Evolutionary conservation across 352 stramenopile genomes (phyloP).

Genomic region (Peronospora belbahrii): DNA sequence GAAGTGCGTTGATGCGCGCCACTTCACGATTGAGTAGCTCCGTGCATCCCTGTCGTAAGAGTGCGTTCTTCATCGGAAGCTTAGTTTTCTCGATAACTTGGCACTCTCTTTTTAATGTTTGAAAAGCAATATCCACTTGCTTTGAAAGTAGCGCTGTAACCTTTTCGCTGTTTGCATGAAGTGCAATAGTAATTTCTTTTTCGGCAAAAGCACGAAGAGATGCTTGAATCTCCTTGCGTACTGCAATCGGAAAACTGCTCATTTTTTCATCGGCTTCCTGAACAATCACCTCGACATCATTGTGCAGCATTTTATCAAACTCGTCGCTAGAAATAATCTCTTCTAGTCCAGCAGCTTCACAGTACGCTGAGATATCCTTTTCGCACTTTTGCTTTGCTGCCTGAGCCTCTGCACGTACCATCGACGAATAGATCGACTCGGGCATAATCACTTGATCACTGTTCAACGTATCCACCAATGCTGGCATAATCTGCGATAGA

Average conservation of each 20-base stretch:
- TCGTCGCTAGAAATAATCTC: slow-evolving; percentile 47
- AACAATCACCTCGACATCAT: slow-evolving; percentile 53
- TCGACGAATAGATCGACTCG: slow-evolving; percentile 84
- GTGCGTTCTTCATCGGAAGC: slow-evolving; percentile 49
- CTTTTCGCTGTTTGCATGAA: slow-evolving; percentile 67
- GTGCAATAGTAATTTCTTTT: slow-evolving; percentile 64
- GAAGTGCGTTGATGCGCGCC: slow-evolving; percentile 41
- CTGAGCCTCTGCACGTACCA: slow-evolving; percentile 72
- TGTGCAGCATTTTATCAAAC: slow-evolving; percentile 48
- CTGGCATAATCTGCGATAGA: slow-evolving; percentile 71
- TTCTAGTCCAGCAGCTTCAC: slow-evolving; percentile 53
- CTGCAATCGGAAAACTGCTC: slow-evolving; percentile 30
- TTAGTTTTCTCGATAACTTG: slow-evolving; percentile 44
- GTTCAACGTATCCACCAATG: slow-evolving; percentile 73
- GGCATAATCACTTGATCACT: slow-evolving; percentile 85
- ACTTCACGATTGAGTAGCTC: slow-evolving; percentile 41
- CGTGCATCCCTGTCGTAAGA: slow-evolving; percentile 45
- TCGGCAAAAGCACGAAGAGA: slow-evolving; percentile 41
- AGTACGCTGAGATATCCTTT: slow-evolving; percentile 52
- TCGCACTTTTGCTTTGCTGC: slow-evolving; percentile 52
- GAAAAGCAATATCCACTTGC: slow-evolving; percentile 47
- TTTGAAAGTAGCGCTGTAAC: slow-evolving; percentile 42
- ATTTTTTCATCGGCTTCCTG: slow-evolving; percentile 46
- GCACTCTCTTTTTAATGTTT: slow-evolving; percentile 49
- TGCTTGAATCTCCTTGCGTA: slow-evolving; percentile 57